These are phyloP conservation scores for Cladobotryum protrusum DNA, from an alignment of 2,329 filamentous ascomycete species.

Conservation along the genomic window DNA sequence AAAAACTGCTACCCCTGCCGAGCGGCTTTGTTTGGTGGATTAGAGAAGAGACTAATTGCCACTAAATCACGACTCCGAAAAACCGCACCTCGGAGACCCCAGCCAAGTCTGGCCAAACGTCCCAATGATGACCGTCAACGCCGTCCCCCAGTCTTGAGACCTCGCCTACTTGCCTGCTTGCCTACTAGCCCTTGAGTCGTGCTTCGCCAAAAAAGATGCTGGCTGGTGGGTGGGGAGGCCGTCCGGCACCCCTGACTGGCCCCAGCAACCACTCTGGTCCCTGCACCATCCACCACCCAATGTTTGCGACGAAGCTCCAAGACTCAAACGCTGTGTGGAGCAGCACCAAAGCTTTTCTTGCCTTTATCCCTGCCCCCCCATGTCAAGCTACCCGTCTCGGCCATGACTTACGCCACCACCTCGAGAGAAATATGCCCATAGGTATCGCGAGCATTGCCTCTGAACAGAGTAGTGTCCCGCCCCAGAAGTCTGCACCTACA, in stretches of 20 bases:
- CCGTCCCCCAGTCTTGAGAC: too few species aligned
- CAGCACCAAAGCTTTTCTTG: conserved; percentile 2
- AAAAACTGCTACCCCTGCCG: background rate
- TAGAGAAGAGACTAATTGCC: conserved; percentile 6
- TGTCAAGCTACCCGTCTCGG: conserved; percentile 6
- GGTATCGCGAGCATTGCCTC: background rate
- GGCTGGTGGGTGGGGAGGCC: conserved; percentile 2
- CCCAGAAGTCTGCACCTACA: conserved; percentile 9
- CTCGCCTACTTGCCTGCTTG: background rate
- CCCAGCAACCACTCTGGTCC: conserved; percentile 5
- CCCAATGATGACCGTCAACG: background rate
- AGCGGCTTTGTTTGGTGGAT: background rate
- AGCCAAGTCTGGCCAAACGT: background rate
- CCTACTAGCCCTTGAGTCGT: conserved; percentile 4
- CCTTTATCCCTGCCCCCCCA: background rate
- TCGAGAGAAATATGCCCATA: conserved; percentile 1
- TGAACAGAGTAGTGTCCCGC: background rate
- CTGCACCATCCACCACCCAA: conserved; percentile 9
- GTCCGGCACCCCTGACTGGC: conserved; percentile 2
- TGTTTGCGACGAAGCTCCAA: background rate
- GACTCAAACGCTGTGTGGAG: too few species aligned
- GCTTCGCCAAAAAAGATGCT: conserved; percentile 3
- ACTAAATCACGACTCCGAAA: conserved; percentile 7
- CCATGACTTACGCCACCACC: background rate
- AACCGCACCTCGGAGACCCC: conserved; percentile 2